A percentile compares a stretch with the other conserved stretches of the same genome.
Evolutionary conservation across 257 asterid genomes (phyloP).

Genomic region (Nicotiana knightiana): DNA sequence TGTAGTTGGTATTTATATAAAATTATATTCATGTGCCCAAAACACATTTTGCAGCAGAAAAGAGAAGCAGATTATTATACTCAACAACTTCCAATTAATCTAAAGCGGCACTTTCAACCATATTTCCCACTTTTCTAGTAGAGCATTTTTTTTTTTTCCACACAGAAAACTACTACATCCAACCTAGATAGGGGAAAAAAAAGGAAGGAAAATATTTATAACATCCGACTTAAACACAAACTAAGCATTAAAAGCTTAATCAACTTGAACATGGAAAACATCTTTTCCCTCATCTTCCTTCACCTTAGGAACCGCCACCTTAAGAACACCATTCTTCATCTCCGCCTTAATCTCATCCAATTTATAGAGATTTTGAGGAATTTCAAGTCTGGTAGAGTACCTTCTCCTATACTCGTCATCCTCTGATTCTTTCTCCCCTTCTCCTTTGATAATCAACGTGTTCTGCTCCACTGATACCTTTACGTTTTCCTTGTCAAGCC

Average conservation of each 20-base stretch:
- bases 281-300: conserved; percentile 35
- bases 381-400: conserved; percentile 27
- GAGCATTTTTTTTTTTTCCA: background rate
- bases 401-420: conserved; percentile 24
- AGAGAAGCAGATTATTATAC: too few species aligned
- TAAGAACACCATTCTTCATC: conserved; percentile 45
- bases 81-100: background rate
- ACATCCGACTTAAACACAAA: background rate
- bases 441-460: conserved; percentile 33
- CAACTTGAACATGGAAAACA: conserved; percentile 20
- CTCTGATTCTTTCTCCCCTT: conserved; percentile 22
- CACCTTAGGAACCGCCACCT: conserved; percentile 32
- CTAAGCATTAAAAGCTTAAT: conserved; percentile 9
- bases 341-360: conserved; percentile 33
- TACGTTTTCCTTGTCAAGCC: conserved; percentile 37
- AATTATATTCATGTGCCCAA: too few species aligned
- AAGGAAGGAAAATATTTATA: background rate
- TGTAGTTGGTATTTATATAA: too few species aligned
- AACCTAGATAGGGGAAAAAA: background rate
- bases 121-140: background rate
- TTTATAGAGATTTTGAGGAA: conserved; percentile 28
- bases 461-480: conserved; percentile 33
- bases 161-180: background rate
- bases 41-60: too few species aligned
- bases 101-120: background rate